Evolutionary conservation across 768 basidiomycete species (phyloP).

Genomic region (Lentinula sp.): DNA sequence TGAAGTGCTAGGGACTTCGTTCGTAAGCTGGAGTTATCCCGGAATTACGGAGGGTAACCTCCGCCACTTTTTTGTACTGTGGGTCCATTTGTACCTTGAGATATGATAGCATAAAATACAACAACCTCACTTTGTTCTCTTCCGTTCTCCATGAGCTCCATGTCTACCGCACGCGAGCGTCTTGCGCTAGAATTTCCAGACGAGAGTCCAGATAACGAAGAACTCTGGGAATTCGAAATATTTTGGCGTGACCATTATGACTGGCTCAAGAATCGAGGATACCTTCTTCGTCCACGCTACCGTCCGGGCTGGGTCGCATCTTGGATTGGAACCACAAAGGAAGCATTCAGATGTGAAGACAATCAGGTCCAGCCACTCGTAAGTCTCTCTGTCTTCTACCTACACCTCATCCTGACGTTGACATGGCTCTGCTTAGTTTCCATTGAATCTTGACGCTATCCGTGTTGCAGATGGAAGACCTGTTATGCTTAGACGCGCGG

Average conservation of each 20-base stretch:
- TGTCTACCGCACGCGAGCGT: neutral
- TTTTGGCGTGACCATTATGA: slow-evolving; percentile 14
- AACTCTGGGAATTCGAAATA: neutral
- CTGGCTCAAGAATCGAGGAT: slow-evolving; percentile 25
- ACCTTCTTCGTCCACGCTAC: slow-evolving; percentile 26
- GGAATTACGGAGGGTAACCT: no score
- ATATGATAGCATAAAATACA: no score
- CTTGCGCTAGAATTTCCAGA: neutral
- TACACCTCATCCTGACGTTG: slow-evolving; percentile 12
- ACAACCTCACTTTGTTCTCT: no score
- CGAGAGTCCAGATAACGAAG: neutral
- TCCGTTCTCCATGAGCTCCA: neutral
- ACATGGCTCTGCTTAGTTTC: slow-evolving; percentile 18
- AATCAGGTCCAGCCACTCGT: neutral
- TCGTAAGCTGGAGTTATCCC: no score
- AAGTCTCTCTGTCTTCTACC: neutral
- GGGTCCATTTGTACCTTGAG: no score
- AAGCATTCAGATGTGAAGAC: slow-evolving; percentile 9
- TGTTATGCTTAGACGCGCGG: slow-evolving; percentile 24
- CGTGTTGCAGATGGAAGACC: slow-evolving; percentile 4
- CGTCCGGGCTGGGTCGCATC: slow-evolving; percentile 10
- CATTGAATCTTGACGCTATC: slow-evolving; percentile 11
- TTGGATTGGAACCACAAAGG: no score
- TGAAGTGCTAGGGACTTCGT: no score
- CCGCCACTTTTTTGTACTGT: no score